Evolutionary conservation across 2,329 filamentous ascomycete species (phyloP).

Genomic region (Dactylonectria estremocensis): DNA sequence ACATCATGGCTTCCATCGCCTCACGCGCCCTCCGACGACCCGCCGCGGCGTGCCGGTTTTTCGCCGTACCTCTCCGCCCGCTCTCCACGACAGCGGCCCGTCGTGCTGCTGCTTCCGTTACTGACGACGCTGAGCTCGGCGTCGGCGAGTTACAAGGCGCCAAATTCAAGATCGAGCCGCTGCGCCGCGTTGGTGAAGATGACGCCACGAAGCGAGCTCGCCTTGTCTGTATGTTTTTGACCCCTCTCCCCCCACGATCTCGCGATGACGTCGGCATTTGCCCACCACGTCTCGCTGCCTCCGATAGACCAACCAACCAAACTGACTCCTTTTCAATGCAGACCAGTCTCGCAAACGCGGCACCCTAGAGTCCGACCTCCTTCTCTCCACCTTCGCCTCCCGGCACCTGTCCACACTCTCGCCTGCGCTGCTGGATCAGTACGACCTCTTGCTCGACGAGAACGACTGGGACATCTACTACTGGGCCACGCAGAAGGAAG

Average conservation of each 20-base stretch:
- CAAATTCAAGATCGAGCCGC: conserved; percentile 90
- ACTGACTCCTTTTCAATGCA: conserved; percentile 54
- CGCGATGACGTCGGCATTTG: conserved; percentile 11
- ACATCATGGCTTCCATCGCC: conserved; percentile 41
- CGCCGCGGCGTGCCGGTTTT: conserved; percentile 36
- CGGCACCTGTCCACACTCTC: conserved; percentile 83
- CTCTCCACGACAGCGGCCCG: conserved; percentile 42
- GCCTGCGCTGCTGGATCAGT: conserved; percentile 81
- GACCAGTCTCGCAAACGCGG: conserved; percentile 98
- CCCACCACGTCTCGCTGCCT: not conserved
- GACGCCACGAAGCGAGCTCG: conserved; percentile 88
- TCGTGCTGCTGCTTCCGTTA: conserved; percentile 36
- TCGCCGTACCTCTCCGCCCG: conserved; percentile 38
- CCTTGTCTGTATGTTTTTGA: conserved; percentile 73
- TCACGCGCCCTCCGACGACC: conserved; percentile 43
- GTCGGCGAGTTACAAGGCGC: conserved; percentile 92
- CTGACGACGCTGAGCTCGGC: conserved; percentile 70
- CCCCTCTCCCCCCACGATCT: not conserved
- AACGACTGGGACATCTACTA: conserved; percentile 99
- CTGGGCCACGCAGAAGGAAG: conserved; percentile 90
- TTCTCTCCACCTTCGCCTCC: conserved; percentile 95
- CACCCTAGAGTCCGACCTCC: conserved; percentile 94
- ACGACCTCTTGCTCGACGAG: conserved; percentile 95
- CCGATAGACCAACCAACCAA: not conserved
- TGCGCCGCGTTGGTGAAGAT: conserved; percentile 88